These are phyloP conservation scores for Cantharellus cinnabarinus DNA, from an alignment of 768 basidiomycete species.

Conservation along the genomic window DNA sequence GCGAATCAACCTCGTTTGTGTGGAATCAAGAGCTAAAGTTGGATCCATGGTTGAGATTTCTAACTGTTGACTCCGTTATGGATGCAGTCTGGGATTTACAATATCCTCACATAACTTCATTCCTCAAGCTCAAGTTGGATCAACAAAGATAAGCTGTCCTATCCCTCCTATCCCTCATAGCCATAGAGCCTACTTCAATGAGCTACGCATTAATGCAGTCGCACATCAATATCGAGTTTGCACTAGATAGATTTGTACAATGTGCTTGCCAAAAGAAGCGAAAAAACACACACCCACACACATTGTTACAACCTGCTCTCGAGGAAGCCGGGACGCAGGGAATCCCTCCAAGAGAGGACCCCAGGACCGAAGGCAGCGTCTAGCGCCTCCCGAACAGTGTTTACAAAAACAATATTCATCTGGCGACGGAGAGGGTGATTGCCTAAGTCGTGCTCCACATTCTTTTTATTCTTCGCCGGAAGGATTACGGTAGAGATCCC, in stretches of 20 bases:
- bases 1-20: conserved; percentile 3
- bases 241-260: too few species aligned
- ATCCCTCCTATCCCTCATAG: too few species aligned
- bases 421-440: conserved; percentile 48
- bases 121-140: too few species aligned
- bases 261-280: too few species aligned
- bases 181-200: too few species aligned
- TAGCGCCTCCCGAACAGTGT: conserved; percentile 57
- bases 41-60: conserved; percentile 6
- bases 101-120: background rate
- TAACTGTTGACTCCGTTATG: conserved; percentile 7
- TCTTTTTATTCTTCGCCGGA: conserved; percentile 67
- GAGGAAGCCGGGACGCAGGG: background rate
- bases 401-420: conserved; percentile 68
- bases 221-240: too few species aligned
- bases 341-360: conserved; percentile 4
- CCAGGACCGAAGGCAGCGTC: conserved; percentile 55
- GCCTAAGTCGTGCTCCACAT: conserved; percentile 62
- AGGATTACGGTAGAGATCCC: conserved; percentile 67
- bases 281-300: too few species aligned
- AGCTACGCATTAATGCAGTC: too few species aligned
- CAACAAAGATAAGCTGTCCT: too few species aligned
- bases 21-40: conserved; percentile 7
- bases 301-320: background rate
- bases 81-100: conserved; percentile 8